A percentile compares a stretch with the other conserved stretches of the same genome.
phyloP scores from a whole-genome alignment of 1,284 basidiomycete genomes.

The Cystobasidium slooffiae region DNA sequence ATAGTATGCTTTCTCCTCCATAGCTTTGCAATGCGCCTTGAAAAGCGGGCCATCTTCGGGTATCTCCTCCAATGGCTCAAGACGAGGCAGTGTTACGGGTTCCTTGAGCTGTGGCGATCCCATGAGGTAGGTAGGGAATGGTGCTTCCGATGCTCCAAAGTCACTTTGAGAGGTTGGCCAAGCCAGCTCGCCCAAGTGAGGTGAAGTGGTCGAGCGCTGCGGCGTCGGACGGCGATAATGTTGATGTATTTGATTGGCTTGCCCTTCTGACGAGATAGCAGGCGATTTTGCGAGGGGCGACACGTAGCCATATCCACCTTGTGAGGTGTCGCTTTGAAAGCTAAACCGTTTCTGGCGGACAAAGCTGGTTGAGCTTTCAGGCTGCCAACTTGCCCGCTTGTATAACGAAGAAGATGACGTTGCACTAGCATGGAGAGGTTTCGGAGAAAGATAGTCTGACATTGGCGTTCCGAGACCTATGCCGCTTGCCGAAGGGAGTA shows the following conservation, averaged over 20 bases:
- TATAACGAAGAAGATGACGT: slow-evolving; percentile 9
- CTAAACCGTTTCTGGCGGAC: slow-evolving; percentile 35
- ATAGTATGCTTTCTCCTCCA: slow-evolving; percentile 45
- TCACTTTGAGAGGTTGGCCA: slow-evolving; percentile 24
- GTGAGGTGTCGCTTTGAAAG: slow-evolving; percentile 34
- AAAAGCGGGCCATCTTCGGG: slow-evolving; percentile 51
- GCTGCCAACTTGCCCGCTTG: slow-evolving; percentile 31
- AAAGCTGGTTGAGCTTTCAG: slow-evolving; percentile 12
- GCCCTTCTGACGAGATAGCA: slow-evolving; percentile 25
- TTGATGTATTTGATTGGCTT: neutral
- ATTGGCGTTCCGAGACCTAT: neutral
- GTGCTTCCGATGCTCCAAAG: slow-evolving; percentile 5
- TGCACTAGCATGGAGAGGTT: neutral
- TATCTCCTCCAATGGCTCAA: slow-evolving; percentile 29
- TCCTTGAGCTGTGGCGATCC: slow-evolving; percentile 13
- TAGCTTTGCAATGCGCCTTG: slow-evolving; percentile 44
- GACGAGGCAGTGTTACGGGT: slow-evolving; percentile 2
- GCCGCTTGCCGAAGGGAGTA: neutral
- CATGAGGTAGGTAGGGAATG: slow-evolving; percentile 1
- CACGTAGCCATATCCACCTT: neutral
- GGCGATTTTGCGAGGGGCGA: neutral
- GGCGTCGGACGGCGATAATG: slow-evolving; percentile 28
- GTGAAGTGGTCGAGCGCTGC: slow-evolving; percentile 34
- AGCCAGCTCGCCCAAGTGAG: slow-evolving; percentile 5
- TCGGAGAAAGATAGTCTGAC: neutral